These are phyloP conservation scores for Sutorius eximius DNA, from an alignment of 1,284 basidiomycete species.

Conservation along the genomic window DNA sequence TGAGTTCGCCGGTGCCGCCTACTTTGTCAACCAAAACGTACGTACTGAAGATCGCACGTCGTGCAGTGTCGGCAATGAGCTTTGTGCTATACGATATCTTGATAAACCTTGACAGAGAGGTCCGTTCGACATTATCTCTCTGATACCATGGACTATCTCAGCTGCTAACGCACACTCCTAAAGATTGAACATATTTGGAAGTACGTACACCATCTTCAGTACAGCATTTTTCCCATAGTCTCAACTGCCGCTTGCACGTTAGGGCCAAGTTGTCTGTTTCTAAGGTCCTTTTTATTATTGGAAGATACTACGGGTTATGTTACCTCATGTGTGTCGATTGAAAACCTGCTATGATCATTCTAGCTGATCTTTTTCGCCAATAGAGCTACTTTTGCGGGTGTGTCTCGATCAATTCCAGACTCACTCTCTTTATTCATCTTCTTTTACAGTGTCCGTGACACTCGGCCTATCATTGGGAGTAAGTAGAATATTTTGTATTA, in stretches of 20 bases:
- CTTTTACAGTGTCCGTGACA: not conserved
- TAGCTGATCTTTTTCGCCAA: too few relatives aligned
- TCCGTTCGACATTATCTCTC: not conserved
- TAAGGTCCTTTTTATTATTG: not conserved
- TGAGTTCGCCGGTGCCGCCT: not conserved
- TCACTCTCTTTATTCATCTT: not conserved
- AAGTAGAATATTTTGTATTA: not conserved
- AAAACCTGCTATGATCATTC: not conserved
- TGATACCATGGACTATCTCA: not conserved
- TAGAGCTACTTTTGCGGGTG: not conserved
- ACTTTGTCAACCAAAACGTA: too few relatives aligned
- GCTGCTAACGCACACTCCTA: not conserved
- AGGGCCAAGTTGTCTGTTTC: not conserved
- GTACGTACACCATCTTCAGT: not conserved
- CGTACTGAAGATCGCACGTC: not conserved
- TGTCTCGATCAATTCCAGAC: not conserved
- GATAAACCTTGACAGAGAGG: constrained; percentile 9
- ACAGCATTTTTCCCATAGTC: too few relatives aligned
- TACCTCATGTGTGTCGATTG: not conserved
- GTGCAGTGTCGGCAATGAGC: not conserved
- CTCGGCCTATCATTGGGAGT: not conserved
- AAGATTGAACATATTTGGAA: constrained; percentile 6
- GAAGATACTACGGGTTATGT: not conserved
- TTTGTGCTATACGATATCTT: constrained; percentile 3
- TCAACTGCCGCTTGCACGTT: not conserved